A percentile compares a stretch with the other conserved stretches of the same genome.
These are phyloP conservation scores for Nemania serpens DNA, from an alignment of 2,329 filamentous ascomycete species.

Conservation along the genomic window DNA sequence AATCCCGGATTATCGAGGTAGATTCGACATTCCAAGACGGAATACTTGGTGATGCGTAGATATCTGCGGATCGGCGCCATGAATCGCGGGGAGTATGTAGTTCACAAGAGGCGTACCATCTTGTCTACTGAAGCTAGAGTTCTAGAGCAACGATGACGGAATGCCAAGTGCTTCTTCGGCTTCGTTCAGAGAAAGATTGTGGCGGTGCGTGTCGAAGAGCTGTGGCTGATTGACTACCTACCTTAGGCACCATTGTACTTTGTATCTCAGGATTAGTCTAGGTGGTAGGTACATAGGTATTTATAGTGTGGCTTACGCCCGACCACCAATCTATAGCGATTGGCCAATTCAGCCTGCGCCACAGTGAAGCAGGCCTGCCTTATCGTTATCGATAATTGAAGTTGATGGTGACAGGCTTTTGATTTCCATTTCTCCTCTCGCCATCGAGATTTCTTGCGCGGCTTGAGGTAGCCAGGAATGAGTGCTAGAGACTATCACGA, in stretches of 20 bases:
- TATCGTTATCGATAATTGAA: conserved; percentile 10
- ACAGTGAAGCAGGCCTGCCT: too few relatives aligned
- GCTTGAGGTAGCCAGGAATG: conserved; percentile 1
- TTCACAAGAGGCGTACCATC: background rate
- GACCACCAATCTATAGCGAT: too few relatives aligned
- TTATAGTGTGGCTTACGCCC: background rate
- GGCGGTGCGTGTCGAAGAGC: too few relatives aligned
- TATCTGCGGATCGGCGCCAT: conserved; percentile 93
- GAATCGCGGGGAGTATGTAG: background rate
- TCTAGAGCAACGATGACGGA: conserved; percentile 29
- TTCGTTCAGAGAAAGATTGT: too few relatives aligned
- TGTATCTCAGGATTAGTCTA: too few relatives aligned
- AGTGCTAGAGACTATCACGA: conserved; percentile 21
- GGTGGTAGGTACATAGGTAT: too few relatives aligned
- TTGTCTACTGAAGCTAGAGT: background rate
- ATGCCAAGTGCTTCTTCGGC: conserved; percentile 9
- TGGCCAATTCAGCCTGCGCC: too few relatives aligned
- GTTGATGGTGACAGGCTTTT: conserved; percentile 2
- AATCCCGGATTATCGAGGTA: conserved; percentile 92
- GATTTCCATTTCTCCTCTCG: background rate
- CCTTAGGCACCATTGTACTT: too few relatives aligned
- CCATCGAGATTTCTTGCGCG: background rate
- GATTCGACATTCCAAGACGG: conserved; percentile 94
- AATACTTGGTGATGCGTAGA: conserved; percentile 88
- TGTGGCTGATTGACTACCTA: too few relatives aligned